These are phyloP conservation scores for Emericellopsis terricola DNA, from an alignment of 495 filamentous ascomycete genomes.

Conservation along the genomic window DNA sequence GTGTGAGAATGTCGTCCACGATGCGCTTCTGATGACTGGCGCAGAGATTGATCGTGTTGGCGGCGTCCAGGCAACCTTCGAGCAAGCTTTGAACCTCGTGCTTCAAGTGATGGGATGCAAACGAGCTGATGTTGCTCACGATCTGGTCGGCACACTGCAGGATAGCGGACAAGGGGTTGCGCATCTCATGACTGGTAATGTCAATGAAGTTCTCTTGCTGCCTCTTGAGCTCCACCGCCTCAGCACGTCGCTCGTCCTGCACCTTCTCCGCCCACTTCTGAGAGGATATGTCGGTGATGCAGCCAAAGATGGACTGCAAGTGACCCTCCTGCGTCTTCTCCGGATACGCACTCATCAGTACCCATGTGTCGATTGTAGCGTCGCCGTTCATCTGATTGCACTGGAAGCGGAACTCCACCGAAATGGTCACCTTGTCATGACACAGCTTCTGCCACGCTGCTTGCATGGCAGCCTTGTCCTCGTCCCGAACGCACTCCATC, in stretches of 20 bases:
- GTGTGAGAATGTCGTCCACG: slow-evolving; percentile 66
- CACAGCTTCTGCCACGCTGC: slow-evolving; percentile 39
- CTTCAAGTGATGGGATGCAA: slow-evolving; percentile 8
- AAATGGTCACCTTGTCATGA: slow-evolving; percentile 33
- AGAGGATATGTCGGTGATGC: slow-evolving; percentile 37
- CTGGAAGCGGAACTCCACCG: slow-evolving; percentile 52
- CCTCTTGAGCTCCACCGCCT: slow-evolving; percentile 45
- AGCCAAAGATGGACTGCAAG: slow-evolving; percentile 53
- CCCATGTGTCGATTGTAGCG: slow-evolving; percentile 47
- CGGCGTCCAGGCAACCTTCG: slow-evolving; percentile 49
- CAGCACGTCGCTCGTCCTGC: slow-evolving; percentile 40
- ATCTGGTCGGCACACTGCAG: slow-evolving; percentile 73
- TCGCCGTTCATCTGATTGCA: slow-evolving; percentile 38
- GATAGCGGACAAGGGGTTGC: slow-evolving; percentile 68
- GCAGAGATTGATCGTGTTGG: slow-evolving; percentile 69
- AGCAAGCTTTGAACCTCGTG: slow-evolving; percentile 12
- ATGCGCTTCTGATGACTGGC: slow-evolving; percentile 63
- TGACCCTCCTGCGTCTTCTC: slow-evolving; percentile 36
- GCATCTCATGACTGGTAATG: slow-evolving; percentile 76
- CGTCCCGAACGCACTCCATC: slow-evolving; percentile 47
- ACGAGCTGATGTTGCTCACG: slow-evolving; percentile 28
- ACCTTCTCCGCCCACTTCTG: slow-evolving; percentile 45
- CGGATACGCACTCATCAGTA: slow-evolving; percentile 50
- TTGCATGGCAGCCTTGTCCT: slow-evolving; percentile 36
- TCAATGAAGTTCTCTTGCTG: slow-evolving; percentile 78